Conservation (phyloP, 2,329 filamentous ascomycete species). For the Colletotrichum horii region DNA sequence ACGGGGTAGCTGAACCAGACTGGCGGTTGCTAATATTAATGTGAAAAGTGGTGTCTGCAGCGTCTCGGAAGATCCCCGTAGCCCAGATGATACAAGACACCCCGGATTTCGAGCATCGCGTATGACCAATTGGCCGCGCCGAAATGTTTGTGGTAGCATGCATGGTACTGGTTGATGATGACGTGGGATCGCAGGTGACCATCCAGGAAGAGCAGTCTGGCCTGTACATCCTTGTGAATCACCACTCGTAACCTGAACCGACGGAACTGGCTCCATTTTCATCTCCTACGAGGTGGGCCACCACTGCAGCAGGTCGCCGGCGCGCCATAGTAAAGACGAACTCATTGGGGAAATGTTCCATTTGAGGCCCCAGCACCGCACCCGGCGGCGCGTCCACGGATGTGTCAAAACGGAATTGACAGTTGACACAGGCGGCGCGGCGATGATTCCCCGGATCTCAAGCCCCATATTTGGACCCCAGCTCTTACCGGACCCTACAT, state of each 20-base stretch:
- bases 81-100: background rate
- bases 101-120: background rate
- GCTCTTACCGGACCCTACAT: background rate
- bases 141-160: background rate
- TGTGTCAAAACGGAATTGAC: background rate
- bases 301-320: background rate
- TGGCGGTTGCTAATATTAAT: background rate
- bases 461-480: background rate
- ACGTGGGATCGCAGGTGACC: conserved; percentile 14
- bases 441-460: conserved; percentile 15
- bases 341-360: background rate
- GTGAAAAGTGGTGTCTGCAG: background rate
- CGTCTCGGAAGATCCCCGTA: conserved; percentile 4
- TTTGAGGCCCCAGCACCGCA: background rate
- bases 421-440: background rate
- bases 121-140: background rate
- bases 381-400: background rate
- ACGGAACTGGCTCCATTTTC: background rate
- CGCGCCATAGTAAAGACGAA: background rate
- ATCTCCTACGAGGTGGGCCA: background rate
- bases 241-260: background rate
- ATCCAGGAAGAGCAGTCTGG: background rate
- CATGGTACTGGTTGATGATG: background rate
- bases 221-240: background rate
- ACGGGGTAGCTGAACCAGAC: background rate